Evolutionary conservation across 78 protist genomes (phyloP).

Genomic region (Dictyostelium citrinum): DNA sequence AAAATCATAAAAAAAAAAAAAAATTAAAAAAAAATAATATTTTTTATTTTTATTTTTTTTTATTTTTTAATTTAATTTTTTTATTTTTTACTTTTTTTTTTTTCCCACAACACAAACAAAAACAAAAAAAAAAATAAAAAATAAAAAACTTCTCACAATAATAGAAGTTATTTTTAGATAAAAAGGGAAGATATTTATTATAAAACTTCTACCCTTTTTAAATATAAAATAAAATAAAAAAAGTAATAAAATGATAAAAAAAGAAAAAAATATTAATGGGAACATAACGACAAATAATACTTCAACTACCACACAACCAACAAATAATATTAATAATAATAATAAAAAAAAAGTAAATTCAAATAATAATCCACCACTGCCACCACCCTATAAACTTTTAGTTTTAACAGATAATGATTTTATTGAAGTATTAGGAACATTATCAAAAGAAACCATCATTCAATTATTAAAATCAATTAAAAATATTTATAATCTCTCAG

Average conservation of each 20-base stretch:
- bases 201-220: background rate
- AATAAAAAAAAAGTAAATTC: background rate
- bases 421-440: background rate
- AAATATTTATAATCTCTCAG: background rate
- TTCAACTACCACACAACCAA: background rate
- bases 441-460: constrained; percentile 41
- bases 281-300: too few relatives aligned
- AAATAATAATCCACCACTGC: background rate
- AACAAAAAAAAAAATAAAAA: too few relatives aligned
- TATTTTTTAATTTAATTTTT: too few relatives aligned
- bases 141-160: too few relatives aligned
- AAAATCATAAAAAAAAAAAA: background rate
- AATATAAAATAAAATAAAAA: background rate
- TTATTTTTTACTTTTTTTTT: background rate
- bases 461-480: constrained; percentile 14
- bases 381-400: background rate
- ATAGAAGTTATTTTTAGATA: too few relatives aligned
- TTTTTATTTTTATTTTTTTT: too few relatives aligned
- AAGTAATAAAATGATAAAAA: background rate
- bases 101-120: too few relatives aligned
- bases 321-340: too few relatives aligned
- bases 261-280: background rate
- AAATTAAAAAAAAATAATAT: too few relatives aligned
- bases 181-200: background rate
- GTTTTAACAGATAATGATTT: constrained; percentile 45